Evolutionary conservation across 306 rosid species (phyloP).

Genomic region (Canavalia gladiata): DNA sequence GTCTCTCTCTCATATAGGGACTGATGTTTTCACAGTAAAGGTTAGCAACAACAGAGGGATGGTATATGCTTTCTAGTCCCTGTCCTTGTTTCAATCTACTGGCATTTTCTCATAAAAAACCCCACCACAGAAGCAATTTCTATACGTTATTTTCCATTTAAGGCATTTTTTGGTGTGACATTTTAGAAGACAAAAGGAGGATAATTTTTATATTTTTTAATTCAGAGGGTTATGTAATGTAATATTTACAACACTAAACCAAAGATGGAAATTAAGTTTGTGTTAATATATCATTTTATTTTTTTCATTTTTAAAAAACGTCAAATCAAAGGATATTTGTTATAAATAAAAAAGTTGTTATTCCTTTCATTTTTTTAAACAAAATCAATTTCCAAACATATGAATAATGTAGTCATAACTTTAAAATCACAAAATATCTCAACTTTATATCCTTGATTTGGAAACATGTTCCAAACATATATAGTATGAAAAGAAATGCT

Average conservation of each 20-base stretch:
- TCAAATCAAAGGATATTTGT: no score
- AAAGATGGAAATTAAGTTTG: no score
- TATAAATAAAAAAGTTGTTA: no score
- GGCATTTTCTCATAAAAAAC: constrained; percentile 33
- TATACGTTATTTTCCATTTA: background rate
- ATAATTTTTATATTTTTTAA: no score
- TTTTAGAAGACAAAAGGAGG: no score
- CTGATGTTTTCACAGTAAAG: constrained; percentile 28
- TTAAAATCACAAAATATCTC: background rate
- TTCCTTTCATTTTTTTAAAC: no score
- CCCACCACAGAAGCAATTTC: constrained; percentile 34
- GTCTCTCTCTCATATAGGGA: constrained; percentile 7
- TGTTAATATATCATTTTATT: no score
- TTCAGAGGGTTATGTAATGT: no score
- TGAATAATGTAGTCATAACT: background rate
- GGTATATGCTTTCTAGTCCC: constrained; percentile 25
- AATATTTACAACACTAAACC: no score
- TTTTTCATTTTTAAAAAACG: no score
- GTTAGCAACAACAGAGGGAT: background rate
- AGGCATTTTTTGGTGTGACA: background rate
- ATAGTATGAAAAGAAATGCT: background rate
- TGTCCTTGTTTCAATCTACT: constrained; percentile 33
- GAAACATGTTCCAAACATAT: background rate
- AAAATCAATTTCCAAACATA: background rate
- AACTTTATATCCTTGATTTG: background rate